phyloP scores from a whole-genome alignment of 805 yeast species.

The Yarrowia bubula region DNA sequence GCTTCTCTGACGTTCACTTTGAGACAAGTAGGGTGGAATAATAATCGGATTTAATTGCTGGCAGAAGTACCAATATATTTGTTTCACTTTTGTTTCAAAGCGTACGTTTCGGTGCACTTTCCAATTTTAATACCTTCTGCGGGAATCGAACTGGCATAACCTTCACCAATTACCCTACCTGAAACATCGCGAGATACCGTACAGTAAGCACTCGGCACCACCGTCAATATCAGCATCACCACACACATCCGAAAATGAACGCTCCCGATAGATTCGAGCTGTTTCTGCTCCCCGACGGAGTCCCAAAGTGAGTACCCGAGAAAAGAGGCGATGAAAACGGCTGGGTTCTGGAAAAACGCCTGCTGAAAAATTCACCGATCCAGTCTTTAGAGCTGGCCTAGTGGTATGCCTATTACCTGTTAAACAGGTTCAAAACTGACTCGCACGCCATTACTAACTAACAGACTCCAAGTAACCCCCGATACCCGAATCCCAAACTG shows the following conservation, averaged over 20 bases:
- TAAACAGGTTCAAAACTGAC: not conserved
- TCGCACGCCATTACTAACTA: no score
- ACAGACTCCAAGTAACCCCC: slow-evolving; percentile 81
- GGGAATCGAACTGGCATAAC: not conserved
- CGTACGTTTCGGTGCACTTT: not conserved
- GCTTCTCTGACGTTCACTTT: no score
- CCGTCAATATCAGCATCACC: not conserved
- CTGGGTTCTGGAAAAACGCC: not conserved
- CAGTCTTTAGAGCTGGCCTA: no score
- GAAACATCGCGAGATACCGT: slow-evolving; percentile 21
- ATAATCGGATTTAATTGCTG: not conserved
- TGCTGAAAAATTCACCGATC: no score
- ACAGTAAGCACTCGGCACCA: not conserved
- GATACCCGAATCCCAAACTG: slow-evolving; percentile 96
- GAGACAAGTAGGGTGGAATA: not conserved
- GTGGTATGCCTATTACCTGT: no score
- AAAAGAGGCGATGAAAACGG: not conserved
- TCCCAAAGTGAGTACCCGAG: slow-evolving; percentile 66
- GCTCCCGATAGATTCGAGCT: slow-evolving; percentile 99
- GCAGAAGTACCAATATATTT: not conserved
- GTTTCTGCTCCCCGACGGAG: slow-evolving; percentile 96
- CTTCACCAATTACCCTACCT: slow-evolving; percentile 14
- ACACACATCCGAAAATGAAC: slow-evolving; percentile 56
- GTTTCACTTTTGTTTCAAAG: not conserved
- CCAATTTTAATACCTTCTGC: not conserved